phyloP scores from a whole-genome alignment of 805 yeast species.

The Saturnispora serradocipensis region DNA sequence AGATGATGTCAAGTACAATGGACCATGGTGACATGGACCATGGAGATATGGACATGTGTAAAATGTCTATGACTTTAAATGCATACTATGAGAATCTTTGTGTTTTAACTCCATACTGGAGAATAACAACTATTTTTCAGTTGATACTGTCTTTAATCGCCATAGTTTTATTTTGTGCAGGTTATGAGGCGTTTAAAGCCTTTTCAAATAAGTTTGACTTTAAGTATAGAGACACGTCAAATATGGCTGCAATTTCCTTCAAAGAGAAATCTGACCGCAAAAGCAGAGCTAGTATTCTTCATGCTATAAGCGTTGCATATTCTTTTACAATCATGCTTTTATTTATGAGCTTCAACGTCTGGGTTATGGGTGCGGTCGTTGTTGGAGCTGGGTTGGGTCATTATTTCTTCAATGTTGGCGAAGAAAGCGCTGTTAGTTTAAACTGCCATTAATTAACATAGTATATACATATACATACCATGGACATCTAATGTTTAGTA shows the following conservation, averaged over 20 bases:
- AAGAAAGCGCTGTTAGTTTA: constrained; percentile 14
- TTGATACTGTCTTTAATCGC: constrained; percentile 28
- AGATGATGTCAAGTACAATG: constrained; percentile 4
- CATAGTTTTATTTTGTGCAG: constrained; percentile 24
- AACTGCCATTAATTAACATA: constrained; percentile 21
- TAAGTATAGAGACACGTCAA: constrained; percentile 10
- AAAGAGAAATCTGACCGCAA: constrained; percentile 17
- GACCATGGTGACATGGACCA: constrained; percentile 11
- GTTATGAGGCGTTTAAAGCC: constrained; percentile 31
- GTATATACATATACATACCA: background rate
- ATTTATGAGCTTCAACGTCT: constrained; percentile 39
- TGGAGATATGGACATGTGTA: constrained; percentile 23
- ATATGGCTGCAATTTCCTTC: constrained; percentile 10
- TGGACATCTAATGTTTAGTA: constrained; percentile 4
- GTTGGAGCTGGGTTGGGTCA: constrained; percentile 34
- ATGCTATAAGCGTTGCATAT: constrained; percentile 35
- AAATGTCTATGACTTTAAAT: constrained; percentile 34
- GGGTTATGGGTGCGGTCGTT: constrained; percentile 37
- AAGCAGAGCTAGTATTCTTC: constrained; percentile 25
- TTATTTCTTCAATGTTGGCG: constrained; percentile 21
- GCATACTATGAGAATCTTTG: constrained; percentile 37
- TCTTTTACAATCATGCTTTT: constrained; percentile 39
- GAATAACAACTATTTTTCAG: constrained; percentile 27
- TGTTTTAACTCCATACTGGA: constrained; percentile 33
- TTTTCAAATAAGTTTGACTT: constrained; percentile 19